Evolutionary conservation across 495 filamentous ascomycete species (phyloP).

Genomic region (Hypoxylon fragiforme): DNA sequence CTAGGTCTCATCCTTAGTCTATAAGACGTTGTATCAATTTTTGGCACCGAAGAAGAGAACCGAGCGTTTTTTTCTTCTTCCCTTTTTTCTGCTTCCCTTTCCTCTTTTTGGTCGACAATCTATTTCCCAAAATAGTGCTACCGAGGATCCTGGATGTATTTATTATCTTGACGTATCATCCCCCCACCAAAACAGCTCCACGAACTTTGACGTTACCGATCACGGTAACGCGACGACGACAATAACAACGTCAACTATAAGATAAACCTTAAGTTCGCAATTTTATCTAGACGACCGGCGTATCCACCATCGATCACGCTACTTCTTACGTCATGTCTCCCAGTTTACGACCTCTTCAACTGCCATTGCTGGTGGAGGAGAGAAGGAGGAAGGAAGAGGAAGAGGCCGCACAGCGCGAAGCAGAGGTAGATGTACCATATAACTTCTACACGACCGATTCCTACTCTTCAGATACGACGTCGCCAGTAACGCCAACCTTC

Average conservation of each 20-base stretch:
- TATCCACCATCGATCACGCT: constrained; percentile 5
- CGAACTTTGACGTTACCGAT: constrained; percentile 11
- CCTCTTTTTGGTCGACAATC: constrained; percentile 27
- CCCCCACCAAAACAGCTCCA: constrained; percentile 26
- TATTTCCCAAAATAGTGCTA: constrained; percentile 29
- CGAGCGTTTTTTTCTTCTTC: constrained; percentile 2
- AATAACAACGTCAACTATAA: neutral
- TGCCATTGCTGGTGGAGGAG: constrained; percentile 57
- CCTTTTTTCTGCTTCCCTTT: no score
- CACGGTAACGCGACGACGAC: constrained; percentile 22
- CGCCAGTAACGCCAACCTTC: constrained; percentile 65
- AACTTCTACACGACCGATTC: constrained; percentile 48
- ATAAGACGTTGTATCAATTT: constrained; percentile 21
- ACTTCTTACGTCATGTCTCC: constrained; percentile 49
- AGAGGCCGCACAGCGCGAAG: constrained; percentile 24
- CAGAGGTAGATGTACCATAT: constrained; percentile 25
- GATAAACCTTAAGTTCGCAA: neutral
- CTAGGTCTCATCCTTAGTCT: constrained; percentile 7
- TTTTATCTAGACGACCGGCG: constrained; percentile 5
- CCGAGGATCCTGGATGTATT: constrained; percentile 33
- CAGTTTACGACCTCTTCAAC: constrained; percentile 52
- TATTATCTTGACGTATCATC: constrained; percentile 34
- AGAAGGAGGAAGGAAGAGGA: constrained; percentile 48
- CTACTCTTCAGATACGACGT: constrained; percentile 60
- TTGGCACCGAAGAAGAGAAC: constrained; percentile 7